Evolutionary conservation across 371 early-diverging fungal species (phyloP).

Genomic region (Massospora cicadina): DNA sequence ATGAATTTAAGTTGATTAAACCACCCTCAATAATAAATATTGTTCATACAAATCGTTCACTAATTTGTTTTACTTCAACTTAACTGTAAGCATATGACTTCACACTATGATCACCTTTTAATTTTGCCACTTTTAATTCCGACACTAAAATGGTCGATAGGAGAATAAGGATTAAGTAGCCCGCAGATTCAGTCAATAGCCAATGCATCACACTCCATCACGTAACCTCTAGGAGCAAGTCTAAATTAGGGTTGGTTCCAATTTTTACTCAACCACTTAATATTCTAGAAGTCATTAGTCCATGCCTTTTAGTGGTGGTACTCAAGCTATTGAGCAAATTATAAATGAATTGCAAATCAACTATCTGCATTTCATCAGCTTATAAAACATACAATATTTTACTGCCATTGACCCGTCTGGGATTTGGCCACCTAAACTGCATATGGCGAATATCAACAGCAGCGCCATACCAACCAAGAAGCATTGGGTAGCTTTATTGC

Average conservation of each 20-base stretch:
- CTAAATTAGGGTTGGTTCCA: neutral
- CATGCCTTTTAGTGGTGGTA: neutral
- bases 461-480: neutral
- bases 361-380: neutral
- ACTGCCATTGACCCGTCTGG: neutral
- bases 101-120: too few relatives aligned
- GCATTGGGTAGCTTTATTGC: neutral
- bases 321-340: neutral
- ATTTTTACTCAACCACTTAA: neutral
- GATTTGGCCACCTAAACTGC: neutral
- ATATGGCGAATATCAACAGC: neutral
- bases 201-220: too few relatives aligned
- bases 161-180: too few relatives aligned
- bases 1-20: too few relatives aligned
- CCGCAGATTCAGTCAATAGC: too few relatives aligned
- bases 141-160: too few relatives aligned
- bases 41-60: too few relatives aligned
- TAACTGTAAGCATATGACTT: too few relatives aligned
- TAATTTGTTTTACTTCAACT: too few relatives aligned
- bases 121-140: too few relatives aligned
- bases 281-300: neutral
- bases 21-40: too few relatives aligned
- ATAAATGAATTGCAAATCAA: neutral
- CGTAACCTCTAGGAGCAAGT: too few relatives aligned
- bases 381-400: neutral